Evolutionary conservation across 441 rosid species (phyloP), one percentile per base, ranked within the genome.

Genomic region (Aquilaria agallochum): DNA sequence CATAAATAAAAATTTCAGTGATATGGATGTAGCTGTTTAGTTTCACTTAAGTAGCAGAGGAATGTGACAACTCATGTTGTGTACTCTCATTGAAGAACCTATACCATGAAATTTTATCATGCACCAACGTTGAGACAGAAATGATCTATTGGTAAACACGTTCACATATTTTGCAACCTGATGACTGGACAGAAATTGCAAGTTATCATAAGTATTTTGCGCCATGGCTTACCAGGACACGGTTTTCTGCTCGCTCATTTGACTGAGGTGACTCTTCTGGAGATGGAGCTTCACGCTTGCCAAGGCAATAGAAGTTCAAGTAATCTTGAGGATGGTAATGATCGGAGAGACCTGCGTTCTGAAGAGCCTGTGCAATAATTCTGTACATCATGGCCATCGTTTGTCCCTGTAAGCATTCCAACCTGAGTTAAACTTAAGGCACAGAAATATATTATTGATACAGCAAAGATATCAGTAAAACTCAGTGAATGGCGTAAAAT

Each of bases 231-330:
- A 85, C 92, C 80, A 61, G 36, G 51, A 79, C 66, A 50, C 72
- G 74, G 47, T 75, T 80, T 44, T 85, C 83, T 36, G 62, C 68
- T 48, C 73, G 74, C 15, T 56, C 77, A 63, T 30, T 62, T 44
- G 57, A 2, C 32, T 55, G 63, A 31, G 76, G 40, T 55, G 61
- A 63, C 51, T 53, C 33, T 11, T 58, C 60, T 8, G 65, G 46
- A 55, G 73, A 50, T 30, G 69, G 52, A 47, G 52, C 55, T 66
- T 92, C 97, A 36, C 95, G 78, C 62, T 85, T 89, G 4, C 96
- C 96, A 6, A 92, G 96, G 82, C 97, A 89, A 67, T 73, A 92
- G 69, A 92, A 89, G 76, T 83, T 92, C 66, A 92, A 74, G 68
- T 82, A 89, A 64, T 89, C 88, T 55, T 69, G 85, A 6, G 89